Percentiles rank a stretch among this genome's conserved stretches.
These are phyloP conservation scores for Zalaria obscura DNA, from an alignment of 2,329 filamentous ascomycete genomes.

Conservation along the genomic window DNA sequence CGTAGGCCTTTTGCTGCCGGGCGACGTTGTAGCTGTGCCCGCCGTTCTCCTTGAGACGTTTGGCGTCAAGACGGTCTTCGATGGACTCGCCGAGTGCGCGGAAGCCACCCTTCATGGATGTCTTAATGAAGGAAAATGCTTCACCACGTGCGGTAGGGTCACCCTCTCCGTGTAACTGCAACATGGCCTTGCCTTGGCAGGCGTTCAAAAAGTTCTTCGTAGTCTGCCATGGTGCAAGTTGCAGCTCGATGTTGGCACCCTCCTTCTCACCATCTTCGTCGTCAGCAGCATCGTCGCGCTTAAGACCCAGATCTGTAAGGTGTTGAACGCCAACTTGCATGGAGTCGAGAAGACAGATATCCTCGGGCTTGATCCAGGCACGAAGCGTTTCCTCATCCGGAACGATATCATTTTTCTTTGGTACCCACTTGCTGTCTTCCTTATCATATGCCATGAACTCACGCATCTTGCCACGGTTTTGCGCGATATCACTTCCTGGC, in stretches of 20 bases:
- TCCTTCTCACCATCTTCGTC: conserved; percentile 51
- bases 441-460: conserved; percentile 91
- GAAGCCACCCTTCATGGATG: conserved; percentile 97
- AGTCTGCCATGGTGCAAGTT: conserved; percentile 89
- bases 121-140: conserved; percentile 93
- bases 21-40: conserved; percentile 97
- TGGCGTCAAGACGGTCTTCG: conserved; percentile 73
- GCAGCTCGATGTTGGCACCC: conserved; percentile 66
- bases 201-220: conserved; percentile 95
- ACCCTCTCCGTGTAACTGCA: conserved; percentile 84
- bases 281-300: conserved; percentile 48
- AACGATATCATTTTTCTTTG: conserved; percentile 56
- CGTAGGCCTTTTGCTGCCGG: conserved; percentile 82
- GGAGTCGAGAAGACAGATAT: conserved; percentile 84
- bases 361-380: conserved; percentile 84
- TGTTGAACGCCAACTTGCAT: conserved; percentile 94
- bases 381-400: conserved; percentile 73
- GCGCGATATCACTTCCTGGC: conserved; percentile 82
- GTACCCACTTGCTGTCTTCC: conserved; percentile 76
- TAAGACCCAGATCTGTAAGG: conserved; percentile 80
- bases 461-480: conserved; percentile 92
- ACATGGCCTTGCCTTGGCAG: conserved; percentile 89
- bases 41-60: conserved; percentile 51
- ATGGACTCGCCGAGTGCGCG: conserved; percentile 80
- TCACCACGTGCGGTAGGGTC: conserved; percentile 89